Percentiles rank a stretch among this genome's conserved stretches.
phyloP scores from a whole-genome alignment of 306 rosid genomes.

The Cucumis sativus region Cucumber_9930_V3 NC_026660.2:30199501-30200000 shows the following conservation, averaged over 20 bases:
- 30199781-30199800: too few species aligned
- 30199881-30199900: too few species aligned
- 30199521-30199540: not conserved
- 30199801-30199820: too few species aligned
- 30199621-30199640: conserved; percentile 31
- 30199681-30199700: not conserved
- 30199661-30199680: not conserved
- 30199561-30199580: not conserved
- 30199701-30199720: not conserved
- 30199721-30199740: not conserved
- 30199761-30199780: not conserved
- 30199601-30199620: not conserved
- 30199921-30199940: too few species aligned
- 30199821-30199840: too few species aligned
- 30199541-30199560: not conserved
- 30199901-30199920: too few species aligned
- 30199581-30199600: not conserved
- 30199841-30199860: too few species aligned
- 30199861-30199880: too few species aligned
- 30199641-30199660: conserved; percentile 3
- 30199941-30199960: too few species aligned
- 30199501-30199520: not conserved
- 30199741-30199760: not conserved
- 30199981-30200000: too few species aligned
- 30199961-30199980: too few species aligned